A percentile compares a stretch with the other conserved stretches of the same genome.
Evolutionary conservation across 2,329 filamentous ascomycete genomes (phyloP).

Genomic region (Aspergillus felis): DNA sequence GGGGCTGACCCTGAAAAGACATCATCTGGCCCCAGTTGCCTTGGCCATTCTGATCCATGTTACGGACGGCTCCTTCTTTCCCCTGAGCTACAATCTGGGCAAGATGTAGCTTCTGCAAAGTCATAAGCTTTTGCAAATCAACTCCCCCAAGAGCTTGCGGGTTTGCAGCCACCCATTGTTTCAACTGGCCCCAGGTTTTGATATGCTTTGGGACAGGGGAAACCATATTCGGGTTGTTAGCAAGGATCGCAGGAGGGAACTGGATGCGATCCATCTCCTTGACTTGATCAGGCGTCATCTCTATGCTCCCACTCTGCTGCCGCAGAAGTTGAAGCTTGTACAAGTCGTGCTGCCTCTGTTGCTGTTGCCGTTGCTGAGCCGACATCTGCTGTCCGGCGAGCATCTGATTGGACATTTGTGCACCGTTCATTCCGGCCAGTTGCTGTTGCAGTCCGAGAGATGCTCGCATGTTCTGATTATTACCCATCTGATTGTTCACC

Average conservation of each 20-base stretch:
- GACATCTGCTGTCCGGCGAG: slow-evolving; percentile 29
- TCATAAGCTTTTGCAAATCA: slow-evolving; percentile 38
- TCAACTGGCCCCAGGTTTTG: slow-evolving; percentile 55
- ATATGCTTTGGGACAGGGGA: slow-evolving; percentile 47
- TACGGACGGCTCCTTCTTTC: slow-evolving; percentile 20
- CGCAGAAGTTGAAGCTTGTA: slow-evolving; percentile 31
- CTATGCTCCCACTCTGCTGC: slow-evolving; percentile 28
- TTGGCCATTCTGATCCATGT: slow-evolving; percentile 22
- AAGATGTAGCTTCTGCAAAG: slow-evolving; percentile 44
- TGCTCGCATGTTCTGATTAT: slow-evolving; percentile 32
- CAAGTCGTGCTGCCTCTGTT: slow-evolving; percentile 18
- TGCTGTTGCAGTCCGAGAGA: slow-evolving; percentile 33
- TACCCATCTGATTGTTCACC: slow-evolving; percentile 30
- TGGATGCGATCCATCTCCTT: slow-evolving; percentile 40
- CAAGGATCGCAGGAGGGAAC: slow-evolving; percentile 37
- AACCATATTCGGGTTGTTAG: slow-evolving; percentile 26
- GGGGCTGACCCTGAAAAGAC: slow-evolving; percentile 24
- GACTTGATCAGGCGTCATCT: slow-evolving; percentile 40
- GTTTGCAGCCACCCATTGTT: slow-evolving; percentile 50
- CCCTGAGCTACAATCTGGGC: slow-evolving; percentile 33
- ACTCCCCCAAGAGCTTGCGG: slow-evolving; percentile 39
- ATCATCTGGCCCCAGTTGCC: slow-evolving; percentile 16
- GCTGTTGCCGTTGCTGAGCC: slow-evolving; percentile 28
- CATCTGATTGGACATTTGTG: slow-evolving; percentile 28
- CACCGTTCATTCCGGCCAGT: slow-evolving; percentile 27